Conservation (phyloP, 2,329 filamentous ascomycete genomes). For the Dactylonectria estremocensis region DNA sequence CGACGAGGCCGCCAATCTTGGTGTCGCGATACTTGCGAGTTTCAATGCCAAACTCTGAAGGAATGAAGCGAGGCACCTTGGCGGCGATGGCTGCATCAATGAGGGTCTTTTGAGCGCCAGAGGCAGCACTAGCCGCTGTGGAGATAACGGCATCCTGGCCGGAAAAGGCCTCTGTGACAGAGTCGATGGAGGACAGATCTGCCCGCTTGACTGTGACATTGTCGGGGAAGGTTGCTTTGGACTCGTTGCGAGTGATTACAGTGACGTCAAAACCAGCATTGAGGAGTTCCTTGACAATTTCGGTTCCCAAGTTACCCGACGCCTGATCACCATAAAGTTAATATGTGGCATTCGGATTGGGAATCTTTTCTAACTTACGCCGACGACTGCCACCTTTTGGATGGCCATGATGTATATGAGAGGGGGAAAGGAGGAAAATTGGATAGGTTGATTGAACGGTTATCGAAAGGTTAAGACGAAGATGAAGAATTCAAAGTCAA, state of each 20-base stretch:
- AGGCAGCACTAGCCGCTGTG: constrained; percentile 21
- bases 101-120: constrained; percentile 17
- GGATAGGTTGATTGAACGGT: background rate
- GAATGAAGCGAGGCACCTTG: constrained; percentile 21
- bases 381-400: constrained; percentile 23
- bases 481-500: background rate
- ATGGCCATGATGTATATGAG: constrained; percentile 13
- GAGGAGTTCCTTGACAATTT: constrained; percentile 21
- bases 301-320: constrained; percentile 23
- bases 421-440: background rate
- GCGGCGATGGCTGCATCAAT: constrained; percentile 26
- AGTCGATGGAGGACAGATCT: constrained; percentile 19
- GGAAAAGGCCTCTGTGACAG: constrained; percentile 17
- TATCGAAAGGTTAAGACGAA: background rate
- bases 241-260: constrained; percentile 29
- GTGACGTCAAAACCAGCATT: constrained; percentile 27
- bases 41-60: constrained; percentile 26
- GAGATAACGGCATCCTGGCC: constrained; percentile 32
- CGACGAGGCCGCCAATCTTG: constrained; percentile 19
- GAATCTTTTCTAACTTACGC: constrained; percentile 3
- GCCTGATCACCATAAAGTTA: background rate
- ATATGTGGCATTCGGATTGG: background rate
- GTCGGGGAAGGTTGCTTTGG: constrained; percentile 29
- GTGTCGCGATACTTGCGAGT: constrained; percentile 19
- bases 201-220: constrained; percentile 22